Evolutionary conservation across 2,329 filamentous ascomycete genomes (phyloP), one percentile per base, ranked within the genome.

Genomic region (Davidsoniella eucalypti): DNA sequence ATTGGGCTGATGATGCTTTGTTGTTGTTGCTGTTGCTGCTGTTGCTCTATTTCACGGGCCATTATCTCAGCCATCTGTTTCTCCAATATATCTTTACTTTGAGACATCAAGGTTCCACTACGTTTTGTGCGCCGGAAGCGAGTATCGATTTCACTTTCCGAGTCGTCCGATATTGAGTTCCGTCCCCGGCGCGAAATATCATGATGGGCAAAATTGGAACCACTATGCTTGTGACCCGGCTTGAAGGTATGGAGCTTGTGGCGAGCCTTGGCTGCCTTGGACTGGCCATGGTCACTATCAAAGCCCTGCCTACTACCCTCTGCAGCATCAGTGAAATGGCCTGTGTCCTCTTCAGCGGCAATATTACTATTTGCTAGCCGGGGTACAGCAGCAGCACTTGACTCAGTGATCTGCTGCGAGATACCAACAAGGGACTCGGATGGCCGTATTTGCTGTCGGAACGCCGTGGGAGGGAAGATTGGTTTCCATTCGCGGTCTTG

Each of bases 401-500:
- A 36, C 10, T 62, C 61, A 4, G 64, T 58, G 0, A 57, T 57
- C 36, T 64, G 61, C 29, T 58, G 58, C 2, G 63, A 62, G 49
- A 61, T 57, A 16, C 63, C 60, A 10, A 36, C 38, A 33, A 49
- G 40, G 60, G 57, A 29, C 57, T 60, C 38, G 58, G 44, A 18
- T 59, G 58, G 36, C 54, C 21, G 33, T 14, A 25, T 26, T 55
- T 51, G 49, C 29, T 44, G 57, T 57, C 0, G 57, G n/a, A 53
- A 42, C 5, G 25, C 26, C 1, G 33, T 21, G 9, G 51, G 40
- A 5, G 47, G 71, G 55, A 84, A 93, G 12, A 95, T 76, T 52
- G 75, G 80, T 44, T 76, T 73, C 59, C 87, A 87, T 58, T 85
- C 70, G 12, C 80, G 78, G 63, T 94, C 84, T 60, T 94, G 84